These are phyloP conservation scores for Candida sithepensis DNA, from an alignment of 805 yeast species.

Conservation along the genomic window DNA sequence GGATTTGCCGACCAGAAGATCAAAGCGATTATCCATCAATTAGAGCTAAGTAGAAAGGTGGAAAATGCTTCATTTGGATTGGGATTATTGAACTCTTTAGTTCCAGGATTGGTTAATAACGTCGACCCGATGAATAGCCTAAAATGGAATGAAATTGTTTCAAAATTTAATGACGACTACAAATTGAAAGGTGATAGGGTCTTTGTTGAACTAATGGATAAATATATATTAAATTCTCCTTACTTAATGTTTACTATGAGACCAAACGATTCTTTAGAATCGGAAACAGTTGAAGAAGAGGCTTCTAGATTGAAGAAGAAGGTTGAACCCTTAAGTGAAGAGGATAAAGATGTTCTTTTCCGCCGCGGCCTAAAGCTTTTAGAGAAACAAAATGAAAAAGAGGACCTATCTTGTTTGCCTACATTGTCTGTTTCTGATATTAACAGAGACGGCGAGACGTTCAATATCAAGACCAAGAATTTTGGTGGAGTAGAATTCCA, in stretches of 20 bases:
- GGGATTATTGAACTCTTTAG: slow-evolving; percentile 63
- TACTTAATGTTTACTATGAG: slow-evolving; percentile 71
- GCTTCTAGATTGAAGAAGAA: slow-evolving; percentile 41
- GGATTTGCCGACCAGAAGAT: slow-evolving; percentile 59
- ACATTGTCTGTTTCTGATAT: slow-evolving; percentile 74
- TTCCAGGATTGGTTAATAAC: slow-evolving; percentile 84
- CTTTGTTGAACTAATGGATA: slow-evolving; percentile 56
- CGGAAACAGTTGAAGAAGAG: slow-evolving; percentile 54
- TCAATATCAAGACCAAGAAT: slow-evolving; percentile 29
- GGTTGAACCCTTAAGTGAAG: slow-evolving; percentile 42
- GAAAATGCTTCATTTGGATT: slow-evolving; percentile 90
- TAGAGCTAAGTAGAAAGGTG: slow-evolving; percentile 78
- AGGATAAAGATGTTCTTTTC: slow-evolving; percentile 55
- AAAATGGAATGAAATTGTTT: slow-evolving; percentile 59
- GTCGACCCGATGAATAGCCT: slow-evolving; percentile 71
- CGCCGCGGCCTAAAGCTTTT: slow-evolving; percentile 58
- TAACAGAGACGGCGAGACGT: slow-evolving; percentile 47
- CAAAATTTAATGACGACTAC: slow-evolving; percentile 60
- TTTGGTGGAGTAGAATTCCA: slow-evolving; percentile 20
- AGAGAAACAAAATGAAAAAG: slow-evolving; percentile 60
- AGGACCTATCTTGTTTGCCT: slow-evolving; percentile 79
- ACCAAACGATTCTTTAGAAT: slow-evolving; percentile 59
- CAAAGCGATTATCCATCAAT: slow-evolving; percentile 85
- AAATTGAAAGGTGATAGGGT: slow-evolving; percentile 46
- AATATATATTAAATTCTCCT: slow-evolving; percentile 51